Evolutionary conservation across 345 rosid species (phyloP), one percentile per base, ranked within the genome.

Genomic region (Barbarea vulgaris): DNA sequence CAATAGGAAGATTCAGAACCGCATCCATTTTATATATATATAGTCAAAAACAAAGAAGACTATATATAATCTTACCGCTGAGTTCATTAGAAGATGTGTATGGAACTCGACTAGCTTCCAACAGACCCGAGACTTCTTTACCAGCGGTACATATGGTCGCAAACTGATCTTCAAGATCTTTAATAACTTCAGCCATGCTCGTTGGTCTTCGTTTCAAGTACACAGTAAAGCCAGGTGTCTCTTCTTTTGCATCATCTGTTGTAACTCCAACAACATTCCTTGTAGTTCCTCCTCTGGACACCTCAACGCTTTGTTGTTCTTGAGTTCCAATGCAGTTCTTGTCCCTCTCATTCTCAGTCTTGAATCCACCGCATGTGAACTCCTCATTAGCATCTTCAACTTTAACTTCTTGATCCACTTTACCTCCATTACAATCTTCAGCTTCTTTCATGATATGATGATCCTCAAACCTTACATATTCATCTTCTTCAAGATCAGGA

Each of bases 111-210:
- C 85, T 82, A 61, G 93, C 90, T 83, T 94, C 98, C 70, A 94
- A 78, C 63, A 91, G 69, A 21, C 80, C 81, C 0, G 96, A 90
- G 59, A 94, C 91, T 76, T 86, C 93, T 63, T 79, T 88, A 56
- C 89, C 98, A 64, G 96, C 84, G 42, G 53, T 61, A 70, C 92
- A 90, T 63, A 88, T 84, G 21, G 61, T 64, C 7, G 14, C 75
- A 79, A 94, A 94, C 80, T 90, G 98, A 56, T 85, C 83, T 77
- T 91, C 96, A 52, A 94, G 91, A 79, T 94, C 98, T 78, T 84
- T 90, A 60, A 94, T 81, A 64, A 94, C 96, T 85, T 94, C 96
- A 19, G 88, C 82, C 93, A 94, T 90, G 79, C 86, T 94, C 6
- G 95, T 91, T 17, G 96, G 96, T 67, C 94, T 88, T 64, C 80